Conservation (phyloP, 495 filamentous ascomycete species). For the Penicillium arizonense region DNA sequence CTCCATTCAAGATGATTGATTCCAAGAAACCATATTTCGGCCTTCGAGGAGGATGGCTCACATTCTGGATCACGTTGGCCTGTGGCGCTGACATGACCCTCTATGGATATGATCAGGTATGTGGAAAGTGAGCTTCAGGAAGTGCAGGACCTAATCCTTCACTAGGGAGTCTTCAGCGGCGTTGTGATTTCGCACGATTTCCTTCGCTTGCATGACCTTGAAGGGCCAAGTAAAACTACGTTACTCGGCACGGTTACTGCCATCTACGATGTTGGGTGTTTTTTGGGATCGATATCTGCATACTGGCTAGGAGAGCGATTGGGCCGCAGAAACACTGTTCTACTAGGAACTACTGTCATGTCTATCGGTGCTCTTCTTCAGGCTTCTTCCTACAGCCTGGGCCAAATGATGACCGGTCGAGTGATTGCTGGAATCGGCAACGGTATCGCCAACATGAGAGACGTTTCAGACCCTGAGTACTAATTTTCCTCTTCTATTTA, state of each 20-base stretch:
- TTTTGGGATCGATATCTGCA: conserved; percentile 46
- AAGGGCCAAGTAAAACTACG: conserved; percentile 33
- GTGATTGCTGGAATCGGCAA: conserved; percentile 42
- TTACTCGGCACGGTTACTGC: conserved; percentile 16
- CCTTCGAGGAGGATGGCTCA: conserved; percentile 19
- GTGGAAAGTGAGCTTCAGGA: not conserved
- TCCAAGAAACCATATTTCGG: conserved; percentile 19
- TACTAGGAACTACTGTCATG: conserved; percentile 50
- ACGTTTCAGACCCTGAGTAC: conserved; percentile 13
- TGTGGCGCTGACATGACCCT: conserved; percentile 19
- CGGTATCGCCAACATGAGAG: conserved; percentile 29
- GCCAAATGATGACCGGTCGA: conserved; percentile 43
- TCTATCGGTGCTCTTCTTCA: conserved; percentile 52
- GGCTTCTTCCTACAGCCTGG: conserved; percentile 40
- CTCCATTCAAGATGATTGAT: not conserved
- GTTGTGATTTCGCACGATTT: conserved; percentile 18
- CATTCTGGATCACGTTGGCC: conserved; percentile 20
- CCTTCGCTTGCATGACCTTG: conserved; percentile 5
- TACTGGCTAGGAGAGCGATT: conserved; percentile 46
- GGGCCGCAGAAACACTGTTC: conserved; percentile 47
- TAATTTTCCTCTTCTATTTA: not conserved
- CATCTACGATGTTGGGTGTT: conserved; percentile 39
- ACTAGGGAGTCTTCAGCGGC: conserved; percentile 14
- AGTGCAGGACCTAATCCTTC: not conserved
- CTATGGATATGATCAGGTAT: conserved; percentile 16